A percentile compares a stretch with the other conserved stretches of the same genome.
phyloP scores from a whole-genome alignment of 2,329 filamentous ascomycete genomes.

The Tolypocladium capitatum region DNA sequence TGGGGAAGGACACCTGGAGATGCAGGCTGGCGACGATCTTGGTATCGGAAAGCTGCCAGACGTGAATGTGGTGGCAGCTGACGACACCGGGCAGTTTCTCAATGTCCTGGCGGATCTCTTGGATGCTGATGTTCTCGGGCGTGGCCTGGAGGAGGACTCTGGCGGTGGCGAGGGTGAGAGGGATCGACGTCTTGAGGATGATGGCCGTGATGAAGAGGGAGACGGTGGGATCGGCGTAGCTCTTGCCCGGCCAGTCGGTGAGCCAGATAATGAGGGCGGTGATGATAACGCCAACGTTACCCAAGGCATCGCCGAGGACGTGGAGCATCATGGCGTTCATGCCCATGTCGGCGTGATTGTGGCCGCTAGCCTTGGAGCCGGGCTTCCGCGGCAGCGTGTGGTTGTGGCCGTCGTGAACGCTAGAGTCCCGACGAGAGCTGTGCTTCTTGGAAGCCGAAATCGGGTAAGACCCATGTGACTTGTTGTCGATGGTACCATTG shows the following conservation, averaged over 20 bases:
- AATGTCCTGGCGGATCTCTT: conserved; percentile 88
- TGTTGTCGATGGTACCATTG: conserved; percentile 15
- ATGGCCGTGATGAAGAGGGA: conserved; percentile 86
- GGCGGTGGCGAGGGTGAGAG: conserved; percentile 65
- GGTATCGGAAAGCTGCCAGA: conserved; percentile 94
- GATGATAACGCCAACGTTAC: conserved; percentile 73
- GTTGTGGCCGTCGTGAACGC: conserved; percentile 59
- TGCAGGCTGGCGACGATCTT: conserved; percentile 90
- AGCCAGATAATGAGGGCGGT: conserved; percentile 87
- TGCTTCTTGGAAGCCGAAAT: conserved; percentile 11
- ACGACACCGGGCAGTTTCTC: conserved; percentile 71
- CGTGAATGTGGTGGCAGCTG: conserved; percentile 89
- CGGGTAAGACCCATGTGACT: conserved; percentile 9
- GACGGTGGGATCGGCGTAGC: conserved; percentile 82
- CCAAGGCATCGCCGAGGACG: conserved; percentile 70
- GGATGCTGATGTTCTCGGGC: conserved; percentile 73
- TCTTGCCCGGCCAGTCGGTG: conserved; percentile 65
- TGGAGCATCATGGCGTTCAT: conserved; percentile 78
- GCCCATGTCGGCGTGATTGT: conserved; percentile 80
- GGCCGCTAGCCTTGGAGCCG: conserved; percentile 50
- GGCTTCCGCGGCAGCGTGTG: conserved; percentile 62
- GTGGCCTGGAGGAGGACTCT: conserved; percentile 91
- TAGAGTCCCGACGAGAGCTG: conserved; percentile 31
- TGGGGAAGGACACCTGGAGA: conserved; percentile 81
- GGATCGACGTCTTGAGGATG: conserved; percentile 60